Evolutionary conservation across 768 basidiomycete species (phyloP), one percentile per base, ranked within the genome.

Genomic region (Hebeloma cylindrosporum): DNA sequence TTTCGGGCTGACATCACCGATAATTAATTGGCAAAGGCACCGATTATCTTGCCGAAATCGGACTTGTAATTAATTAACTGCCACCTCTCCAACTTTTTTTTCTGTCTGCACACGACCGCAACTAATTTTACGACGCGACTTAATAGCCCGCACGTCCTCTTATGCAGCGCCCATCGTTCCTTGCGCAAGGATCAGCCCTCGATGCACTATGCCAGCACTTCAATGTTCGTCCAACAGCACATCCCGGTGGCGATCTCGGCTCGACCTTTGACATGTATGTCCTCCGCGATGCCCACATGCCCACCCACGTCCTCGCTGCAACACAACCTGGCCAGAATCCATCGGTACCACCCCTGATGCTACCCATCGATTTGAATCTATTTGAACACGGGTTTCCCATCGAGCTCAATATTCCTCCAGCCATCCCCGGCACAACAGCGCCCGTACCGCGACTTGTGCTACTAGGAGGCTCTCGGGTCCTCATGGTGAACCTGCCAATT

Each of bases 281-380:
- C 42, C 50, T 70, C 9, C 72, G 67, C 43, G 67, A 74, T 36
- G 69, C 70, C 5, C 68, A 67, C 40, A 61, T 71, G 51, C 81
- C 82, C 28, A 83, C 80, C 3, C 83, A 84, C 54, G 66, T 77
- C 44, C 71, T 84, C 34, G 75, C 77, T 14, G 66, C 77, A 50
- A 63, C 67, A 44, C 63, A 65, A 29, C 33, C 64, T 26, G 64
- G 65, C 38, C 46, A 52, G 7, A 40, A 50, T 20, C 36, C 65
- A 3, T 44, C 57, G 16, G 41, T 56, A 3, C 57, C 63, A 9
- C 72, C 78, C 4, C 54, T 75, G 25, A 64, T 82, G 54, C 58
- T 81, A 13, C 83, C 83, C n/a, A 73, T 84, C 47, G 70, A 77
- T 52, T 68, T 71, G 7, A 65, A 67, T 46, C 57, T 75, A 17